Base-by-base conservation (phyloP, 139 green algal species). In the Tetraselmis striata region DNA sequence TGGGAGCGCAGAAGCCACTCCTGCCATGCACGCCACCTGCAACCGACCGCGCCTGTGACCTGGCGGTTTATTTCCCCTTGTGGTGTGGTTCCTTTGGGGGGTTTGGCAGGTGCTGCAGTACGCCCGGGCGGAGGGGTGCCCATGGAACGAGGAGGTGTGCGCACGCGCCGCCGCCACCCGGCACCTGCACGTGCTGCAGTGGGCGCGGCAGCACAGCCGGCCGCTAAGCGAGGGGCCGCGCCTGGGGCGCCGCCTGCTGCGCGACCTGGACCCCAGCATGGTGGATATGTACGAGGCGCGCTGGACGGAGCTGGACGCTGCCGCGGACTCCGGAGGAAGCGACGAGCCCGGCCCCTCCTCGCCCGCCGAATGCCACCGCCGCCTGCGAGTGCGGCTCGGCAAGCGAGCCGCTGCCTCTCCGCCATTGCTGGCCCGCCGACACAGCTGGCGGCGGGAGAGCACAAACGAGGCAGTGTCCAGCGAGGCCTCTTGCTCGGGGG, bases 31-130 rank as follows among this genome's bases (percentile, higher is more conserved):
- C n/a, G n/a, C n/a, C n/a, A n/a, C n/a, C n/a, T n/a, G n/a, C n/a
- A n/a, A n/a, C n/a, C n/a, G n/a, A n/a, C n/a, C n/a, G n/a, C n/a
- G n/a, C n/a, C n/a, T n/a, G n/a, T n/a, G n/a, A n/a, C n/a, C n/a
- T n/a, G n/a, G n/a, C n/a, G n/a, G n/a, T n/a, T n/a, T n/a, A n/a
- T n/a, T n/a, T n/a, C n/a, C n/a, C n/a, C n/a, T n/a, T n/a, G n/a
- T n/a, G n/a, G n/a, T n/a, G n/a, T n/a, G n/a, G n/a, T n/a, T n/a
- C n/a, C n/a, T n/a, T n/a, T n/a, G n/a, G n/a, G n/a, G n/a, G n/a
- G n/a, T n/a, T n/a, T n/a, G n/a, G n/a, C n/a, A n/a, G n/a, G n/a
- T 67, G 45, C 45, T 77, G 74, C 26, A 77, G 74, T 77, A 28
- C 23, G 26, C n/a, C 23, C 74, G 74, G 26, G 23, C 26, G 26